Base-by-base conservation (phyloP, 805 yeast species). In the Schwanniomyces occidentalis region DNA sequence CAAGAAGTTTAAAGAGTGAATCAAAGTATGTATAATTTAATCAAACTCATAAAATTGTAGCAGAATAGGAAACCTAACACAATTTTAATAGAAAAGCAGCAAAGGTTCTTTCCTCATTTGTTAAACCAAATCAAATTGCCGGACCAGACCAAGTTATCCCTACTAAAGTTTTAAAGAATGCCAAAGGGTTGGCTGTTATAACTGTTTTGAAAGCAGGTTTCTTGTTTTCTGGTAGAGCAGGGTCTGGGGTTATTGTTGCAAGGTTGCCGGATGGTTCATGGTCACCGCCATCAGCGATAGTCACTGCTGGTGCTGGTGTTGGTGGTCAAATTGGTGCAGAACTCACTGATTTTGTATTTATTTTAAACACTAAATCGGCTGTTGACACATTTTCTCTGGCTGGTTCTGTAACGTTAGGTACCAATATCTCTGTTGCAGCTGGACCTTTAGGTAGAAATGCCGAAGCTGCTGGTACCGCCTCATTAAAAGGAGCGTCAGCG, bases 291-390 rank as follows among this genome's bases (percentile, higher is more conserved):
- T 82, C 95, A 2, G 99, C 97, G 7, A 83, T 93, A 46, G 82
- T 80, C 34, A 86, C 97, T 15, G 98, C 95, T 3, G 99, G 98
- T 50, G 98, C 97, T 4, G 98, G 99, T 53, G 97, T 93, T 5
- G 99, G 99, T 40, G 99, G 99, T 27, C 95, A 89, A 67, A 78
- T 93, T 45, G 99, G 99, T 26, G 90, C 96, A 6, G 99, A 91
- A 58, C 69, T 91, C 52, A 91, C 99, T 2, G 98, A 91, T 66
- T 91, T 91, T 55, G 96, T 91, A 18, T 91, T 91, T 58, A 90
- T 93, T 41, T 73, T 91, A 46, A 91, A 93, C 65, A 78, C 85
- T 9, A 73, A 77, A 33, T 78, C 89, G 2, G 98, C 99, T 2
- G 99, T 91, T 30, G 87, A 85, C 43, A 80, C 96, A 8, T 91